These are phyloP conservation scores for Carallia pectinifolia DNA, from an alignment of 345 rosid genomes.

Conservation along the genomic window DNA sequence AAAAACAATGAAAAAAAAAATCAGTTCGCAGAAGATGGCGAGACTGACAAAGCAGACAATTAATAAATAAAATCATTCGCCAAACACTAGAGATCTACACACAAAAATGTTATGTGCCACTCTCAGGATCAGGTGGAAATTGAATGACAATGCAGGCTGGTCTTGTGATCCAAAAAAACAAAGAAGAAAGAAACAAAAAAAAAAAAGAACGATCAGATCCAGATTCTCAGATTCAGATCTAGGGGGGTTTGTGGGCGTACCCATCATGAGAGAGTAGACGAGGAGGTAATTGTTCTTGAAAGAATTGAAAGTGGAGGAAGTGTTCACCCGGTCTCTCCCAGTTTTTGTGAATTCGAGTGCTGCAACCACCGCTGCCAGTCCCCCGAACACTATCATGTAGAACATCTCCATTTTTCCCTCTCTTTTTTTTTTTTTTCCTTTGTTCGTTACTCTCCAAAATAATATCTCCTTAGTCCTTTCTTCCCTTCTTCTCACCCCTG, in stretches of 20 bases:
- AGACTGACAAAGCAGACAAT: too few species aligned
- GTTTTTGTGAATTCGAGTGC: conserved; percentile 67
- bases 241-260: not conserved
- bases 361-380: conserved; percentile 59
- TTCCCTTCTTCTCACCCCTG: too few species aligned
- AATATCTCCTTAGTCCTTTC: too few species aligned
- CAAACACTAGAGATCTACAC: not conserved
- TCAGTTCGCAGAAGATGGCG: not conserved
- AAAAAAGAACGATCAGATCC: not conserved
- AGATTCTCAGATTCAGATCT: conserved; percentile 11
- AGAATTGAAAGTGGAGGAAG: conserved; percentile 70
- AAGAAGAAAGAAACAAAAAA: too few species aligned
- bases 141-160: not conserved
- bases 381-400: conserved; percentile 64
- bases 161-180: too few species aligned
- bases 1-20: not conserved
- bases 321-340: conserved; percentile 70
- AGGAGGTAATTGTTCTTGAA: conserved; percentile 85
- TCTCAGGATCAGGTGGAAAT: not conserved
- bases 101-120: not conserved
- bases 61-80: not conserved
- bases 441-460: not conserved
- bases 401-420: conserved; percentile 60
- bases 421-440: not conserved
- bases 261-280: conserved; percentile 96